These are phyloP conservation scores for Vicia sativa DNA, from an alignment of 306 rosid species.

Conservation along the genomic window DNA sequence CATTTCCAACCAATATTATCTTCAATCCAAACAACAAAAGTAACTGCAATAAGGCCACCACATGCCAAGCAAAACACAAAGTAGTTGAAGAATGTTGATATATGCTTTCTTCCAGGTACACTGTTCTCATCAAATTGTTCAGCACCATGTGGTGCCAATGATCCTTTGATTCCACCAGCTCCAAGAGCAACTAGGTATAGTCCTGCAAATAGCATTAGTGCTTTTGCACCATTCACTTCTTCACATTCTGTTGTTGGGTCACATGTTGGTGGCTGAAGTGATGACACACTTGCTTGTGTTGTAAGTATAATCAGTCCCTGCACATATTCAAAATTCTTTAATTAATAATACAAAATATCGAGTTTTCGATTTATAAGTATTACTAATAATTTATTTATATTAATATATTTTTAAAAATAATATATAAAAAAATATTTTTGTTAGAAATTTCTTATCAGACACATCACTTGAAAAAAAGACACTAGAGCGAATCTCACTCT, in stretches of 20 bases:
- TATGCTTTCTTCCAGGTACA: constrained; percentile 67
- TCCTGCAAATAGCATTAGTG: constrained; percentile 62
- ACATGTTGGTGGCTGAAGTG: constrained; percentile 68
- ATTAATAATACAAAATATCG: background rate
- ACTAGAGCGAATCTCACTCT: no score
- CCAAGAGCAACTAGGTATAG: constrained; percentile 90
- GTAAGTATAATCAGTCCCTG: constrained; percentile 78
- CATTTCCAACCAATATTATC: constrained; percentile 96
- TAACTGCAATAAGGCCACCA: constrained; percentile 84
- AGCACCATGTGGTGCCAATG: constrained; percentile 82
- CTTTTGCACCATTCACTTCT: constrained; percentile 66
- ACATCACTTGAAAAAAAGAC: no score
- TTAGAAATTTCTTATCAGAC: no score
- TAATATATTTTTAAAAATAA: background rate
- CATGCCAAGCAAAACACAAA: constrained; percentile 71
- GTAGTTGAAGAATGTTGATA: constrained; percentile 95
- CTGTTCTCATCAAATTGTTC: constrained; percentile 79
- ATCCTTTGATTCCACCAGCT: constrained; percentile 89
- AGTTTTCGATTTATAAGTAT: no score
- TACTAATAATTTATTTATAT: no score
- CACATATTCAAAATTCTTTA: constrained; percentile 12
- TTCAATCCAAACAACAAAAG: constrained; percentile 91
- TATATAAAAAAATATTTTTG: no score
- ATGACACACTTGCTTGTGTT: constrained; percentile 66
- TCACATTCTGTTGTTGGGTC: constrained; percentile 45